Evolutionary conservation across 179 eudicot genomes (phyloP).

Genomic region (Camellia oleifera): DNA sequence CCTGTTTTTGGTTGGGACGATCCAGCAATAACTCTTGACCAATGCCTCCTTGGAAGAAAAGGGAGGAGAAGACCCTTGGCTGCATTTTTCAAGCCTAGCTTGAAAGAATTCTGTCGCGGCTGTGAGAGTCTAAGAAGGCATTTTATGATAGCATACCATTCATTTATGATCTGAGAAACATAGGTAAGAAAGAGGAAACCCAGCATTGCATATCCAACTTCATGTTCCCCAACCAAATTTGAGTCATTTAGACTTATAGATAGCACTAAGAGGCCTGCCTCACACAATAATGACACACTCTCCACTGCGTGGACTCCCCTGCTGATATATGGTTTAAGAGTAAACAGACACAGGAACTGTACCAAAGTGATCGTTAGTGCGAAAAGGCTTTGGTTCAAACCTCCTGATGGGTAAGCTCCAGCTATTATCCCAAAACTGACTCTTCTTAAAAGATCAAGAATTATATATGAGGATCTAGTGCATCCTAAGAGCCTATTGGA

Average conservation of each 20-base stretch:
- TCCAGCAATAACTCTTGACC: not conserved
- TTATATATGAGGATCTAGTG: conserved; percentile 21
- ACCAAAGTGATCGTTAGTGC: conserved; percentile 16
- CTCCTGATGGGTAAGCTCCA: conserved; percentile 19
- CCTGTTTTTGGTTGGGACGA: not conserved
- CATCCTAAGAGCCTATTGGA: conserved; percentile 19
- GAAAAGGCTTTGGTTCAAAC: conserved; percentile 18
- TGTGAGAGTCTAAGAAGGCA: conserved; percentile 16
- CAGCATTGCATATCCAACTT: conserved; percentile 16
- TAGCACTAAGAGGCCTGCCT: conserved; percentile 14
- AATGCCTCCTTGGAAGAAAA: conserved; percentile 20
- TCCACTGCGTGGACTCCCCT: conserved; percentile 16
- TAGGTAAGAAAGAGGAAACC: conserved; percentile 20
- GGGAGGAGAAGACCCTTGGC: conserved; percentile 24
- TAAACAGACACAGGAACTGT: conserved; percentile 19
- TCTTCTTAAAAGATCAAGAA: conserved; percentile 21
- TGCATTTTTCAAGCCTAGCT: conserved; percentile 14
- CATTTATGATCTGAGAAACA: conserved; percentile 16
- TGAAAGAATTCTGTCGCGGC: conserved; percentile 19
- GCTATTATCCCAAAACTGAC: conserved; percentile 19
- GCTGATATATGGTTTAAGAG: conserved; percentile 24
- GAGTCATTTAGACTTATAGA: conserved; percentile 8
- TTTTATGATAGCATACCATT: conserved; percentile 17
- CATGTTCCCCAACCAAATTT: not conserved
- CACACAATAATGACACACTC: conserved; percentile 21